Conservation (phyloP, 768 basidiomycete genomes). For the Trametes punicea region DNA sequence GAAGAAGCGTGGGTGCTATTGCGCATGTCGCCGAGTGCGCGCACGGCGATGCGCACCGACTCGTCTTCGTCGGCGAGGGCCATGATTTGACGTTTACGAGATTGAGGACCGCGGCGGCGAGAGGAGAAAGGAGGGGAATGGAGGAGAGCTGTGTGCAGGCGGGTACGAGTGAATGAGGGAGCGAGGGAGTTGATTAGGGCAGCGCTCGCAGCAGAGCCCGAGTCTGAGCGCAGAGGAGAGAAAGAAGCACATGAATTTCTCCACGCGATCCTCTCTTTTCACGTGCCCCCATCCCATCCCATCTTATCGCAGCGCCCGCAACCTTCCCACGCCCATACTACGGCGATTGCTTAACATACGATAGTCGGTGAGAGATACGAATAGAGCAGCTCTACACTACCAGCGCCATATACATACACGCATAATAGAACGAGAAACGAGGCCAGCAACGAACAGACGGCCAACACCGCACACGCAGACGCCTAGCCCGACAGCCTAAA, state of each 20-base stretch:
- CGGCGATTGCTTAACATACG: neutral
- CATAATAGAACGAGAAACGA: constrained; percentile 14
- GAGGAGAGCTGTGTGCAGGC: neutral
- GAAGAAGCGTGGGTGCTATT: constrained; percentile 36
- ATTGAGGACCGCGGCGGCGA: neutral
- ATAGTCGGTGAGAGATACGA: neutral
- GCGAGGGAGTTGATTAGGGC: neutral
- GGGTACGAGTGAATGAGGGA: neutral
- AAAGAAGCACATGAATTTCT: constrained; percentile 16
- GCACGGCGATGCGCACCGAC: constrained; percentile 74
- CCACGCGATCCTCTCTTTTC: constrained; percentile 13
- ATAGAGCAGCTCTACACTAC: constrained; percentile 19
- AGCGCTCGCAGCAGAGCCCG: neutral
- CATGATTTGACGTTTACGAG: neutral
- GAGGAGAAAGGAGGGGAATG: neutral
- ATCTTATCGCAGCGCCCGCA: constrained; percentile 17
- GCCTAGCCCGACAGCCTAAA: neutral
- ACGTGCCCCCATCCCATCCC: constrained; percentile 12
- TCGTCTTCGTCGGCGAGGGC: constrained; percentile 60
- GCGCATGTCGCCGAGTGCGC: constrained; percentile 77
- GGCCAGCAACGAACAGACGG: neutral
- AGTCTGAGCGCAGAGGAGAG: neutral
- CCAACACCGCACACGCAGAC: neutral
- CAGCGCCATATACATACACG: constrained; percentile 17
- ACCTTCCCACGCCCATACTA: neutral